Percentiles rank a stretch among this genome's conserved stretches.
phyloP scores from a whole-genome alignment of 257 asterid genomes.

The Primulina tabacum region DNA sequence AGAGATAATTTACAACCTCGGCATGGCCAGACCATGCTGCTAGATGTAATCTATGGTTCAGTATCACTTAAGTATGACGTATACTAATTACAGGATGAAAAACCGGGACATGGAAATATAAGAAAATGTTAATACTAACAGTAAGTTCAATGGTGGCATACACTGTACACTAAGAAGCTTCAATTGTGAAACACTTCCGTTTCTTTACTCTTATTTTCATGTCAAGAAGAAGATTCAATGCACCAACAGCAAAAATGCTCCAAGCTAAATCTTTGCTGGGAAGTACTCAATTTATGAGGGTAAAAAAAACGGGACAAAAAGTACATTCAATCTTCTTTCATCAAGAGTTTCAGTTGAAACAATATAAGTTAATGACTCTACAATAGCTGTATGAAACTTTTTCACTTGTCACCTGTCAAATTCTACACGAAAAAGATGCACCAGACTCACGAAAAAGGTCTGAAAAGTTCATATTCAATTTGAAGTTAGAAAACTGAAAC shows the following conservation, averaged over 20 bases:
- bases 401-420: neutral
- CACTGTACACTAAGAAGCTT: neutral
- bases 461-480: neutral
- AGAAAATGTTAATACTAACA: neutral
- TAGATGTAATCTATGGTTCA: constrained; percentile 68
- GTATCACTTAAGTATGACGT: constrained; percentile 24
- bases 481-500: neutral
- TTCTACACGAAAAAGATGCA: neutral
- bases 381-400: neutral
- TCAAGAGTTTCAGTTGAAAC: neutral
- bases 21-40: constrained; percentile 97
- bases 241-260: neutral
- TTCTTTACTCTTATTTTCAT: neutral
- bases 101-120: neutral
- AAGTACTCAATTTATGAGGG: neutral
- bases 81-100: too few relatives aligned
- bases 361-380: neutral
- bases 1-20: constrained; percentile 64
- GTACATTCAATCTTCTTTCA: neutral
- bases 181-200: neutral
- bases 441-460: neutral
- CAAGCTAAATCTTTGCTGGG: neutral
- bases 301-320: neutral
- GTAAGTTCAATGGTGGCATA: neutral
- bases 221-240: neutral